Conservation (phyloP, 441 rosid species). For the Corymbia calophylla region DNA sequence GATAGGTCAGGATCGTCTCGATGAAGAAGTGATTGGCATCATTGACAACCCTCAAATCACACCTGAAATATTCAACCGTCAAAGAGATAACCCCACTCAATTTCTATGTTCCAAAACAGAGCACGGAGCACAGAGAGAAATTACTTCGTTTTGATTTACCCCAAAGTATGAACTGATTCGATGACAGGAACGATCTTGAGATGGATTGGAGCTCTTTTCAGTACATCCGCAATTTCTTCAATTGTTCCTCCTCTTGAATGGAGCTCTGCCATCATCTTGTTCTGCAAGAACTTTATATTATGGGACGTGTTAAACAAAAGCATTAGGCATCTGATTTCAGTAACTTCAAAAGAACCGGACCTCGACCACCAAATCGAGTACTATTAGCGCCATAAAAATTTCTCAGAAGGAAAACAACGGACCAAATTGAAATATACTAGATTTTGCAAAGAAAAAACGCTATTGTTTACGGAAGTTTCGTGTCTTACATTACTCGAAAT, state of each 20-base stretch:
- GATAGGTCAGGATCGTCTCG: not conserved
- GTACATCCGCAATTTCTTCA: not conserved
- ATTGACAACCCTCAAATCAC: not conserved
- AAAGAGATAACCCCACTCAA: not conserved
- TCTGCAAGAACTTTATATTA: not conserved
- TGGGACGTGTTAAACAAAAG: not conserved
- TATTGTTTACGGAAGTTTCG: no score
- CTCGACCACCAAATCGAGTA: not conserved
- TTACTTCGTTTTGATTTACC: not conserved
- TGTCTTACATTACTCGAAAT: not conserved
- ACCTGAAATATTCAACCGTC: not conserved
- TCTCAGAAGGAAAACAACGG: no score
- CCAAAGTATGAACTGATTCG: no score
- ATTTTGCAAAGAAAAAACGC: no score
- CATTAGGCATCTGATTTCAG: not conserved
- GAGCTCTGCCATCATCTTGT: not conserved
- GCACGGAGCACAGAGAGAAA: not conserved
- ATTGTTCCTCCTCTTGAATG: not conserved
- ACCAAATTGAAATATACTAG: no score
- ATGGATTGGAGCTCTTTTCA: not conserved
- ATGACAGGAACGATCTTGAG: not conserved
- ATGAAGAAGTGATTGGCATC: not conserved
- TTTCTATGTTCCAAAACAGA: not conserved
- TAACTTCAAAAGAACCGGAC: not conserved
- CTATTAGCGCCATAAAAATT: not conserved